Evolutionary conservation across 2,329 filamentous ascomycete genomes (phyloP), one percentile per base, ranked within the genome.

Genomic region (Fusarium marasasianum): DNA sequence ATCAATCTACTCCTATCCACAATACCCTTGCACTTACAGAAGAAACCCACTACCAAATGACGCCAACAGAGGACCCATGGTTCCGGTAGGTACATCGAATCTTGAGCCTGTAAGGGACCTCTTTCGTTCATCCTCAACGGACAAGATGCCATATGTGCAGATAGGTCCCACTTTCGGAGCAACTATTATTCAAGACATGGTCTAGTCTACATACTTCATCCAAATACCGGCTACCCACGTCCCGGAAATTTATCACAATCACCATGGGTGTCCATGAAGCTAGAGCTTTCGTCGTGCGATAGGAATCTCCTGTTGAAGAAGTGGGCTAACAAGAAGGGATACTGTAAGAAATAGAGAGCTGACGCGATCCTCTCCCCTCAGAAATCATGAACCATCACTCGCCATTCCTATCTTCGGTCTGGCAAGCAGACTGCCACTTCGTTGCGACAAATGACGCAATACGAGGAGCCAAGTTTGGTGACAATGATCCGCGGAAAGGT

Each of bases 1-100:
- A 77, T 77, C 75, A 76, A 77, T 77, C 73, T 73, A 67, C 51
- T 29, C 57, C 44, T 45, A 63, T 47, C 37, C 47, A 55, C 65
- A 38, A 51, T 63, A 66, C 62, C 65, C 71, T 60, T 70, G 50
- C 72, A 62, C 59, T 56, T 43, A 58, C 56, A 54, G 50, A 61
- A 53, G 40, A 71, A 75, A 47, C 38, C 69, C 75, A 75, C 69
- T 53, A 47, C 20, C 51, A 29, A 44, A 72, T 66, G 67, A 69
- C 66, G 64, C 73, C 73, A 75, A 53, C 33, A 47, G 54, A 64
- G 40, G 56, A 64, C 60, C 71, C 66, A 71, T 76, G 64, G 56
- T 40, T 47, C 50, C 11, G 51, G 56, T 35, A 35, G 33, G 33
- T 50, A 56, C 35, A 45, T 50, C 53, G 50, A 62, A 53, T 47